These are phyloP conservation scores for Nicotiana tomentosiformis DNA, from an alignment of 257 asterid genomes.

Conservation along the genomic window DNA sequence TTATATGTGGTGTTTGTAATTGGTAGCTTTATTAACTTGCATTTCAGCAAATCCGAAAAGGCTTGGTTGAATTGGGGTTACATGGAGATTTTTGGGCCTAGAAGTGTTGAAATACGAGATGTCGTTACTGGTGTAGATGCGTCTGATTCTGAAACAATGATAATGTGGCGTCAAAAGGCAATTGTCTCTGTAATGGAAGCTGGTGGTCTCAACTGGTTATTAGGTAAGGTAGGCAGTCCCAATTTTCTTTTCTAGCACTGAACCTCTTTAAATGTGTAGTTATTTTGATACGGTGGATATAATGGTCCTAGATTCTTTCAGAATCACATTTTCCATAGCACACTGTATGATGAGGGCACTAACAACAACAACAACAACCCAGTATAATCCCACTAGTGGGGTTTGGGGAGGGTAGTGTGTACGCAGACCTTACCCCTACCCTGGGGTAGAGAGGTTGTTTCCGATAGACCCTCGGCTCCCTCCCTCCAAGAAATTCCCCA, in stretches of 20 bases:
- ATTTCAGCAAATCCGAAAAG: conserved; percentile 37
- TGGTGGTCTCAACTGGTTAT: conserved; percentile 98
- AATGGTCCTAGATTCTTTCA: background rate
- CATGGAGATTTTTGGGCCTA: conserved; percentile 34
- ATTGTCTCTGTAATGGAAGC: conserved; percentile 93
- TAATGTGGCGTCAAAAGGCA: conserved; percentile 80
- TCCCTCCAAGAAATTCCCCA: no score
- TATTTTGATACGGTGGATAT: background rate
- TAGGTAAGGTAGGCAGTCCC: conserved; percentile 90
- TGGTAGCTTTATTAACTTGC: conserved; percentile 62
- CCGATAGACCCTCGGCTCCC: no score
- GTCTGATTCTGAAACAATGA: conserved; percentile 42
- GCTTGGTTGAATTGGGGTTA: conserved; percentile 27
- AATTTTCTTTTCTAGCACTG: conserved; percentile 23
- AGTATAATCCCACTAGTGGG: no score
- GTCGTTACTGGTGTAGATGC: conserved; percentile 29
- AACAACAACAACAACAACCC: no score
- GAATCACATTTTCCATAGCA: background rate
- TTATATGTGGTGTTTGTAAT: conserved; percentile 63
- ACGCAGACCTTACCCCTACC: no score
- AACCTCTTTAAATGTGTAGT: background rate
- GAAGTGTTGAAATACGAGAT: conserved; percentile 27
- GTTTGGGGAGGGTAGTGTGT: no score
- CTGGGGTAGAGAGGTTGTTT: no score
- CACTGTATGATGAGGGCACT: background rate